Evolutionary conservation across 805 yeast species (phyloP), one percentile per base, ranked within the genome.

Genomic region (Schwanniomyces pseudopolymorphus): DNA sequence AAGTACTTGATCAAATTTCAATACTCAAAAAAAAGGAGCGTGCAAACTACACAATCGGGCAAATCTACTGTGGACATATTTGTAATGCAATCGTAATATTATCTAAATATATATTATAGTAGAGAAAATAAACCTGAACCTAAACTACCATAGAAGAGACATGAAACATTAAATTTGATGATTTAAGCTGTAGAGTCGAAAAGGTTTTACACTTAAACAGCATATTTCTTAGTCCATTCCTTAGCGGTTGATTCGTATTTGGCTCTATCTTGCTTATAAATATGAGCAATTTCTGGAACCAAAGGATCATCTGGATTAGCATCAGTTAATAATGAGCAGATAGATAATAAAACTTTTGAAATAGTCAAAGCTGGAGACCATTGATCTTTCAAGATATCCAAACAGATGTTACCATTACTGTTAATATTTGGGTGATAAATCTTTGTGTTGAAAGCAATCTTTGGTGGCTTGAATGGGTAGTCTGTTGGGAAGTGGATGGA

Each of bases 341-440:
- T 92, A 27, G 97, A 90, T 58, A 94, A 79, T 56, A 94, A 79
- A 48, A 94, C 96, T 75, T 94, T 94, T 17, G 98, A 89, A 57
- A 94, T 89, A 43, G 98, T 94, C 64, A 94, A 79, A 31, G 97
- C 98, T 21, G 99, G 99, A 21, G 98, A 91, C 99, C 99, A 94
- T 69, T 92, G 96, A 65, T 94, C 98, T 70, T 92, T 91, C 67
- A 94, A 81, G 66, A 94, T 92, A 72, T 94, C 99, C 56, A 92
- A 79, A 79, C 99, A 92, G 62, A 92, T 92, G 70, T 90, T 86
- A 67, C 99, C 99, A 64, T 88, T 89, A 45, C 92, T 83, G 74
- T 92, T 91, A 75, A 92, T 92, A 74, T 92, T 92, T 60, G 98
- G 98, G 68, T 92, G 99, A 72, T 92, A 92, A 67, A 92, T 91